Evolutionary conservation across 2,329 filamentous ascomycete genomes (phyloP), one percentile per base, ranked within the genome.

Genomic region (Ustilaginoidea virens): DNA sequence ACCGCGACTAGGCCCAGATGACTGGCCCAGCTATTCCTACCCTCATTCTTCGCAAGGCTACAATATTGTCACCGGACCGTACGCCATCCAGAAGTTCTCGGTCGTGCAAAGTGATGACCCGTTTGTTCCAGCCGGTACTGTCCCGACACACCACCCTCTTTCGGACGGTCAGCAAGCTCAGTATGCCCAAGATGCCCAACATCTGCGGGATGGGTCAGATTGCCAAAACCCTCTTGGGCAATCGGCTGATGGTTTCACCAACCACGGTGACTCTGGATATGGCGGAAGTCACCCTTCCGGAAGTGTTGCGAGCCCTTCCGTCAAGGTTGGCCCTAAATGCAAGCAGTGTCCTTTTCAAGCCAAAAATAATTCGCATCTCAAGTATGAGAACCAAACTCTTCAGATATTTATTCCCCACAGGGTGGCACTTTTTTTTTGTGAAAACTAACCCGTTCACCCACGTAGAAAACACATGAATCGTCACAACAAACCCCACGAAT

Each of bases 401-500:
- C n/a, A n/a, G n/a, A n/a, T n/a, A n/a, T n/a, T n/a, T n/a, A n/a
- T n/a, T n/a, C n/a, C n/a, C n/a, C n/a, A n/a, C n/a, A n/a, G n/a
- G n/a, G n/a, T n/a, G n/a, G n/a, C n/a, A n/a, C n/a, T n/a, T n/a
- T n/a, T n/a, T n/a, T n/a, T n/a, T n/a, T n/a, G n/a, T n/a, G n/a
- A n/a, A n/a, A 5, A 14, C 32, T 34, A 22, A 34, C 25, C n/a
- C n/a, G 11, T n/a, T 7, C 8, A 9, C 20, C 11, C 7, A 13
- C 16, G 11, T 15, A 92, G 83, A 34, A 92, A 92, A 50, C 82
- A 92, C 42, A 52, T 61, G 25, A 61, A 74, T 13, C 73, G 74
- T 27, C 82, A 92, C 48, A 60, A 55, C 2, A 85, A 78, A 39
- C 69, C 73, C 0, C 71, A 66, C 46, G 63, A 53, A 33, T 93